Conservation (phyloP, 1,284 basidiomycete species). For the Salmacisia buchloeana region DNA sequence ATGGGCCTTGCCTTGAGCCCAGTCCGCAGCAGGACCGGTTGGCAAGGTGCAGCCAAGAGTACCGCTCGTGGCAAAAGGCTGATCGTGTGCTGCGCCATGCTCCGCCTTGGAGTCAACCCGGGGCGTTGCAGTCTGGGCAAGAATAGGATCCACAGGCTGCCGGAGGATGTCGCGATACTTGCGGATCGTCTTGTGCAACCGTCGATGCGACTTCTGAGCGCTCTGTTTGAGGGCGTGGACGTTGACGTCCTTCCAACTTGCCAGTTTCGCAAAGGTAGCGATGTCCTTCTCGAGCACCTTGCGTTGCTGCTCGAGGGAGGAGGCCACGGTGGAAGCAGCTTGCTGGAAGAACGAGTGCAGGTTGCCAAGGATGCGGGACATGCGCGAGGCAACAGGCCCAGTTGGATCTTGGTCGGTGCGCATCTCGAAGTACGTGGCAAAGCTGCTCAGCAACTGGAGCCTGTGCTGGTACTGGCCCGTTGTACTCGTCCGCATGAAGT, state of each 20-base stretch:
- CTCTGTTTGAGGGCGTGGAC: constrained; percentile 88
- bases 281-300: constrained; percentile 72
- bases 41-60: not conserved
- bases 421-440: constrained; percentile 53
- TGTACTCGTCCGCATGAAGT: constrained; percentile 71
- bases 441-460: constrained; percentile 67
- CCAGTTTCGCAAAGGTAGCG: constrained; percentile 79
- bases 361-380: constrained; percentile 61
- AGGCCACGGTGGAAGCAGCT: constrained; percentile 59
- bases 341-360: constrained; percentile 66
- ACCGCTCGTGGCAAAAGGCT: no score
- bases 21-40: not conserved
- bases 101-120: not conserved
- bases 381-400: constrained; percentile 23
- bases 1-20: constrained; percentile 8
- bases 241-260: constrained; percentile 97
- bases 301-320: constrained; percentile 62
- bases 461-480: constrained; percentile 75
- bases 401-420: constrained; percentile 21
- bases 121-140: not conserved
- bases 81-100: not conserved
- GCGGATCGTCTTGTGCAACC: constrained; percentile 82
- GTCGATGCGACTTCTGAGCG: constrained; percentile 81
- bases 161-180: constrained; percentile 86
- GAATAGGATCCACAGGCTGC: constrained; percentile 59